Conservation (phyloP, 176 grass and related monocot species). For the Coix lacrymajobi region DNA sequence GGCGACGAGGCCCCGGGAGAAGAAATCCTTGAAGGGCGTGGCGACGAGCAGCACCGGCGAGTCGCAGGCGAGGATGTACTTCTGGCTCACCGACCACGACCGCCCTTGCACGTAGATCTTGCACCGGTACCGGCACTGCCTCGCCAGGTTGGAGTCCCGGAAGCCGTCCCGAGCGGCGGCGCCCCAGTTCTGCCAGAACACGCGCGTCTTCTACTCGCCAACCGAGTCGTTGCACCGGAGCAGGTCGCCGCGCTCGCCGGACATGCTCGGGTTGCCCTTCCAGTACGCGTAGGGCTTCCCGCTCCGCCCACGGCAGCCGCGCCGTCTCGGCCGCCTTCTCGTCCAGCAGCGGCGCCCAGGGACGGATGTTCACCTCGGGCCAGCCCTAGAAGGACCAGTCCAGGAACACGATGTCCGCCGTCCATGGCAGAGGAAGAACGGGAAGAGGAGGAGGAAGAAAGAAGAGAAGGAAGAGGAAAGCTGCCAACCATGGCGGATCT, state of each 20-base stretch:
- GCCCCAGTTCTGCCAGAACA: constrained; percentile 63
- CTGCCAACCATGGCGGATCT: too few relatives aligned
- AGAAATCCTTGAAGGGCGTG: constrained; percentile 63
- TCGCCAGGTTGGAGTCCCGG: constrained; percentile 54
- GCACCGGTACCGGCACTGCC: constrained; percentile 64
- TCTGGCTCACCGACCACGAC: constrained; percentile 86
- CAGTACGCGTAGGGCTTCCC: constrained; percentile 69
- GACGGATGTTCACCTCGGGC: constrained; percentile 64
- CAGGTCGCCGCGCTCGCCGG: constrained; percentile 33
- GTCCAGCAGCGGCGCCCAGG: constrained; percentile 62
- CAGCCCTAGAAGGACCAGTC: constrained; percentile 99
- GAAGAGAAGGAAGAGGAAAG: too few relatives aligned
- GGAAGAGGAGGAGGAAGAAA: too few relatives aligned
- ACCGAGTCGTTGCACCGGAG: constrained; percentile 37
- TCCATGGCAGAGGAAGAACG: too few relatives aligned
- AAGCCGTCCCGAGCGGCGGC: constrained; percentile 29
- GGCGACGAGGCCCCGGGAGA: constrained; percentile 59
- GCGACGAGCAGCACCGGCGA: constrained; percentile 53
- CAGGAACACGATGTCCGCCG: constrained; percentile 69
- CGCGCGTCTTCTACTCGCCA: constrained; percentile 7
- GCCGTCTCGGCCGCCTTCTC: constrained; percentile 32
- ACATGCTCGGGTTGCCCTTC: constrained; percentile 56
- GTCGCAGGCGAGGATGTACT: constrained; percentile 87
- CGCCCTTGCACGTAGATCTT: constrained; percentile 75
- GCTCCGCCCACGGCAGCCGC: constrained; percentile 35